phyloP scores from a whole-genome alignment of 1,284 basidiomycete genomes.

The Trametes pubescens region DNA sequence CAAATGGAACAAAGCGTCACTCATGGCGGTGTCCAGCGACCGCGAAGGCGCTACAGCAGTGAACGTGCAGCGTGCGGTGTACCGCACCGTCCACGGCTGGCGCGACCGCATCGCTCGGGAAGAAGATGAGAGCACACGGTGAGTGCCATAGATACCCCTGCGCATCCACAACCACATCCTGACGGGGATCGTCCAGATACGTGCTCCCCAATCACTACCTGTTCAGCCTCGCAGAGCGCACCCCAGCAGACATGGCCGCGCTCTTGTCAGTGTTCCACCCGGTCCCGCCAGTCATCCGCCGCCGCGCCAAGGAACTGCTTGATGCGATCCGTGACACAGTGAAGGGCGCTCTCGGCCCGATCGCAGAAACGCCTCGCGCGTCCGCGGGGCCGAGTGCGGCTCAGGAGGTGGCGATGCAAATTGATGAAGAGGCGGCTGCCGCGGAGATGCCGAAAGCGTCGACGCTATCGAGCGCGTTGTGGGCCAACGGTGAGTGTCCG shows the following conservation, averaged over 20 bases:
- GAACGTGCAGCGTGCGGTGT: constrained; percentile 62
- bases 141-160: constrained; percentile 39
- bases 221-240: constrained; percentile 72
- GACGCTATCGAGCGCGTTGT: constrained; percentile 29
- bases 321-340: constrained; percentile 64
- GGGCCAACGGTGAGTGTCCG: constrained; percentile 38
- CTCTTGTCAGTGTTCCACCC: constrained; percentile 64
- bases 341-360: constrained; percentile 42
- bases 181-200: constrained; percentile 52
- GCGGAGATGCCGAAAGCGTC: background rate
- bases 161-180: background rate
- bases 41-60: constrained; percentile 25
- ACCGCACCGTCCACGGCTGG: constrained; percentile 84
- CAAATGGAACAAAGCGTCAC: constrained; percentile 77
- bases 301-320: constrained; percentile 67
- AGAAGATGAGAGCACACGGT: constrained; percentile 90
- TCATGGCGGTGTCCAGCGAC: constrained; percentile 46
- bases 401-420: constrained; percentile 5
- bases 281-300: constrained; percentile 67
- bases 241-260: constrained; percentile 66
- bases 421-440: constrained; percentile 4
- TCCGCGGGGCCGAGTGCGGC: constrained; percentile 6
- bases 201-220: constrained; percentile 78
- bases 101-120: constrained; percentile 83
- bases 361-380: background rate